phyloP scores from a whole-genome alignment of 2,329 filamentous ascomycete species.

The Fusarium sororula region DNA sequence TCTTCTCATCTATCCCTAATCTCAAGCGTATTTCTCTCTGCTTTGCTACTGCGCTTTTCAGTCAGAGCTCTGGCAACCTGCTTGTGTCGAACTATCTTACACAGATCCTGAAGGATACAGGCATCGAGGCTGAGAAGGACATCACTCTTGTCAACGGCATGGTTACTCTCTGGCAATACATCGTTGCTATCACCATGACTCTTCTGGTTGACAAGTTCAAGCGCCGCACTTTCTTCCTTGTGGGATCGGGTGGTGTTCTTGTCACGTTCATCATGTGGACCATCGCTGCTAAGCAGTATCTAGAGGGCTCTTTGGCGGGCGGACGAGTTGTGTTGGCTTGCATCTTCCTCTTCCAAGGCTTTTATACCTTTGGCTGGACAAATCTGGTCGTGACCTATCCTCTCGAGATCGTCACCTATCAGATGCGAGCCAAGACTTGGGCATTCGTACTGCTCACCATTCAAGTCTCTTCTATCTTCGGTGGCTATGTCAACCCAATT shows the following conservation, averaged over 20 bases:
- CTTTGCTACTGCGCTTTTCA: constrained; percentile 52
- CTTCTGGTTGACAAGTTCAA: constrained; percentile 50
- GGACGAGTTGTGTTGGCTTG: constrained; percentile 51
- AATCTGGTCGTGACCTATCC: constrained; percentile 55
- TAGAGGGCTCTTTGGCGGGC: constrained; percentile 45
- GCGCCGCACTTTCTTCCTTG: constrained; percentile 51
- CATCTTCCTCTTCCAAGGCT: constrained; percentile 54
- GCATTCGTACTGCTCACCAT: constrained; percentile 53
- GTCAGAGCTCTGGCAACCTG: constrained; percentile 53
- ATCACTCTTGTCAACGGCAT: constrained; percentile 54
- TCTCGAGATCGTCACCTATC: constrained; percentile 52
- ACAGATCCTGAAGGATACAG: constrained; percentile 51
- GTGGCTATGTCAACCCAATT: constrained; percentile 52
- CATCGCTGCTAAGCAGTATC: constrained; percentile 49
- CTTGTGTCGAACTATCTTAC: constrained; percentile 55
- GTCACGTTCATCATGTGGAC: constrained; percentile 54
- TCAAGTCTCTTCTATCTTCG: constrained; percentile 50
- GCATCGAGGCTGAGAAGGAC: constrained; percentile 49
- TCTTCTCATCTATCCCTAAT: constrained; percentile 52
- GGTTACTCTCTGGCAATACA: constrained; percentile 54
- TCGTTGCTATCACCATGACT: constrained; percentile 51
- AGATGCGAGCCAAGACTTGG: constrained; percentile 55
- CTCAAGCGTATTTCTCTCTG: constrained; percentile 53
- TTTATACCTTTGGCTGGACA: constrained; percentile 56
- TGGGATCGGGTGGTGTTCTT: constrained; percentile 50